Evolutionary conservation across 164 flowering plant species (phyloP).

Genomic region (Nymphaea colorata): DNA sequence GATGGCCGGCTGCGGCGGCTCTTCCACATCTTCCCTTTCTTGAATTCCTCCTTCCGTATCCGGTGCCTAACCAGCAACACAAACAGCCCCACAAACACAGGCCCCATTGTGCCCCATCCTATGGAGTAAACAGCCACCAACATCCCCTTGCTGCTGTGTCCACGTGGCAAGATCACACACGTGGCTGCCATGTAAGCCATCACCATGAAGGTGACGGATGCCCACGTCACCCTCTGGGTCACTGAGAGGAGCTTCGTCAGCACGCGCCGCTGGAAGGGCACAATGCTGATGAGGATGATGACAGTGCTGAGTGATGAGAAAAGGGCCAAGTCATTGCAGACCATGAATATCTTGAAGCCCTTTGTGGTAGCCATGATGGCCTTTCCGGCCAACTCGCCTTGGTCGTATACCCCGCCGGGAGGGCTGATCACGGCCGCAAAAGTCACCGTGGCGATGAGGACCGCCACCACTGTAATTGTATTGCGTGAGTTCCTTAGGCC

Average conservation of each 20-base stretch:
- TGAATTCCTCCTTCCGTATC: slow-evolving; percentile 5
- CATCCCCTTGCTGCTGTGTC: slow-evolving; percentile 1
- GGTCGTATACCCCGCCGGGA: slow-evolving; percentile 8
- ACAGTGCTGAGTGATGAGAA: not conserved
- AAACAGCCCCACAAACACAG: not conserved
- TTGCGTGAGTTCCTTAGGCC: not conserved
- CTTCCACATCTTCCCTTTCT: not conserved
- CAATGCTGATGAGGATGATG: not conserved
- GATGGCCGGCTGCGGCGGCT: too few species aligned
- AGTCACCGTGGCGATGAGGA: slow-evolving; percentile 12
- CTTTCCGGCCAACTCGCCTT: not conserved
- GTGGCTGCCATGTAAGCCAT: slow-evolving; percentile 10
- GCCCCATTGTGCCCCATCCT: slow-evolving; percentile 4
- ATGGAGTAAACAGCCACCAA: slow-evolving; percentile 3
- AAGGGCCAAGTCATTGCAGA: not conserved
- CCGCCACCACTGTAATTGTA: slow-evolving; percentile 12
- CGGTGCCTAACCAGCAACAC: slow-evolving; percentile 7
- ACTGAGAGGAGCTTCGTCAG: slow-evolving; percentile 1
- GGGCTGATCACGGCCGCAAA: slow-evolving; percentile 14
- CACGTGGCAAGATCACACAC: slow-evolving; percentile 5
- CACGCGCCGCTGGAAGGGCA: not conserved
- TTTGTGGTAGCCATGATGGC: not conserved
- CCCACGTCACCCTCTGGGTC: slow-evolving; percentile 8
- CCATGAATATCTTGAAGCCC: not conserved
- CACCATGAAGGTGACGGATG: slow-evolving; percentile 7